phyloP scores from a whole-genome alignment of 148 eudicot genomes.

The Heliamphora exappendiculata region DNA sequence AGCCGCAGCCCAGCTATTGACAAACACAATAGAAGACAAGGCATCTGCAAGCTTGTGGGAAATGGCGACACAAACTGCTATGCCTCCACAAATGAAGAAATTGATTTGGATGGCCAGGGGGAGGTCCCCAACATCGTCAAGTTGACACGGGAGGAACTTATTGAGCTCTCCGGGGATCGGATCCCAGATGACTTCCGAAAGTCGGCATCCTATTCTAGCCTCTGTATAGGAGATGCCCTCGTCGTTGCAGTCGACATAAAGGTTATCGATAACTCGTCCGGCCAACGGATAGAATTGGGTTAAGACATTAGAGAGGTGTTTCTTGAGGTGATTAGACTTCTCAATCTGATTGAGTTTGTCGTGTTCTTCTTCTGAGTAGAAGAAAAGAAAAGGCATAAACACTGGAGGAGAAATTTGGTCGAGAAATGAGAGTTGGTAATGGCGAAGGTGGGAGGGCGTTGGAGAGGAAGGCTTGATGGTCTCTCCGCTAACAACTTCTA shows the following conservation, averaged over 20 bases:
- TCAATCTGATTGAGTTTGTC: neutral
- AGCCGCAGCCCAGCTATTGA: constrained; percentile 28
- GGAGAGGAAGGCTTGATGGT: neutral
- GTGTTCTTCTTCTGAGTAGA: neutral
- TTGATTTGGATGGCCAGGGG: constrained; percentile 23
- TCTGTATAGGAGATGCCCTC: constrained; percentile 28
- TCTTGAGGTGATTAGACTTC: constrained; percentile 17
- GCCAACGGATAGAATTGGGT: constrained; percentile 45
- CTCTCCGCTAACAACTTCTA: neutral
- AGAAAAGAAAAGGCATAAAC: constrained; percentile 1
- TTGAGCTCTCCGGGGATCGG: constrained; percentile 22
- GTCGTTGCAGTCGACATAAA: constrained; percentile 36
- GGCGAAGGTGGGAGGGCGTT: neutral
- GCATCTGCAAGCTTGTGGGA: constrained; percentile 34
- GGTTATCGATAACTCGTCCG: constrained; percentile 29
- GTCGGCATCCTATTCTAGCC: constrained; percentile 17
- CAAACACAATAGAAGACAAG: constrained; percentile 14
- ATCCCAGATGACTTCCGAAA: constrained; percentile 11
- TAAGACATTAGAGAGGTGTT: constrained; percentile 27
- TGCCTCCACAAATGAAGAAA: constrained; percentile 26
- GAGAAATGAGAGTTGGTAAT: constrained; percentile 8
- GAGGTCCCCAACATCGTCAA: constrained; percentile 14
- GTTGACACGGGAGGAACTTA: constrained; percentile 24
- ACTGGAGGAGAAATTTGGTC: neutral
- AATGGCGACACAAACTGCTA: constrained; percentile 15